Evolutionary conservation across 495 filamentous ascomycete species (phyloP), one percentile per base, ranked within the genome.

Genomic region (Choiromyces venosus): DNA sequence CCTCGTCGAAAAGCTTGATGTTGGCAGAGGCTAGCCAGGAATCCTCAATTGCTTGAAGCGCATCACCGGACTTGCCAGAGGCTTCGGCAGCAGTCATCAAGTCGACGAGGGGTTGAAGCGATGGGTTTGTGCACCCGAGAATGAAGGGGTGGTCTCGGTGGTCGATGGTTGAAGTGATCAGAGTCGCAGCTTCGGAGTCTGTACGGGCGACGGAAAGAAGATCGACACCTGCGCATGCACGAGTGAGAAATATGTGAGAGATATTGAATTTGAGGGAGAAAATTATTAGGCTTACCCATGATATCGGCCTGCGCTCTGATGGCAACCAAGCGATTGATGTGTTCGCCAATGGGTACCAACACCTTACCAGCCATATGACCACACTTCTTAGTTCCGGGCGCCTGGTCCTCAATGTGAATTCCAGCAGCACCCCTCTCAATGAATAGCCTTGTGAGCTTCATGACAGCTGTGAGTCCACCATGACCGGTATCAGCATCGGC

Each of bases 341-440:
- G 95, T 85, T 99, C 95, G 84, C 88, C 91, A 83, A 98, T 96
- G 46, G 95, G 95, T 68, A 99, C 95, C 66, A 99, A 87, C 39
- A 99, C 95, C 86, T 99, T 99, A 78, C 95, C 95, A 75, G 95
- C 95, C 95, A 99, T 99, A 84, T 99, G 95, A 71, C 95, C 95
- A 81, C 95, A 99, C 86, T 99, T 99, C 89, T 99, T 99, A 46
- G 95, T 99, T 56, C 95, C 95, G 1, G 95, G 94, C 14, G 95
- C 95, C 84, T 99, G 95, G 82, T 99, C 95, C 84, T 99, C 95
- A 76, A 99, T 97, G 83, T 99, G 95, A 80, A 99, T 97, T 79
- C 95, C 95, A 61, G 95, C 95, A 42, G 95, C 95, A 81, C 95
- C 95, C 79, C 94, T 93, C 86, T 99, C 95, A 74, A 99, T 85